Conservation (phyloP, 1,139 yeast genomes). For the Suhomyces terraborum region DNA sequence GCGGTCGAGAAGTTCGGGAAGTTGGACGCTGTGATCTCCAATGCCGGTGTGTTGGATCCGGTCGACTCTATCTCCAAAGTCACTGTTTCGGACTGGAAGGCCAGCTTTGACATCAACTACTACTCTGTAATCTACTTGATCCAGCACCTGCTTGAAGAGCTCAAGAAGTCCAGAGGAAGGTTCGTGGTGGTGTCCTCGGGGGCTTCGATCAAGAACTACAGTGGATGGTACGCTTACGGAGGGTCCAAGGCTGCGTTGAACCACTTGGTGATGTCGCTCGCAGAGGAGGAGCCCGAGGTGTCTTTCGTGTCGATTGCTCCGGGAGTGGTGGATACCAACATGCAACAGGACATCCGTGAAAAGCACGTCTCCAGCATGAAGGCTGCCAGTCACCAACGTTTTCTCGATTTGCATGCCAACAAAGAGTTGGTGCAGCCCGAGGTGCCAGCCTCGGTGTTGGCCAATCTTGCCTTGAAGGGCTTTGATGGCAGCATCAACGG, state of each 20-base stretch:
- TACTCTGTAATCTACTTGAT: slow-evolving; percentile 73
- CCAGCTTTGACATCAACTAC: slow-evolving; percentile 72
- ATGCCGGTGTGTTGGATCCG: slow-evolving; percentile 88
- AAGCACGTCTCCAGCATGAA: slow-evolving; percentile 58
- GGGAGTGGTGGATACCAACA: slow-evolving; percentile 86
- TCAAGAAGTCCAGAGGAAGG: slow-evolving; percentile 59
- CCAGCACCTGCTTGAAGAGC: slow-evolving; percentile 56
- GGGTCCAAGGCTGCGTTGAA: slow-evolving; percentile 88
- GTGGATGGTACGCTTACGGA: slow-evolving; percentile 90
- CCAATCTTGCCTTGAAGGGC: slow-evolving; percentile 62
- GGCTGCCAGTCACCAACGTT: slow-evolving; percentile 54
- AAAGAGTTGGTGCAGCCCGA: slow-evolving; percentile 62
- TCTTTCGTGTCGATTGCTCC: slow-evolving; percentile 78
- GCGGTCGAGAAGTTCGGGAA: slow-evolving; percentile 59
- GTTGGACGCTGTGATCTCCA: slow-evolving; percentile 72
- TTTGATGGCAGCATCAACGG: slow-evolving; percentile 61
- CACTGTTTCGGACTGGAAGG: slow-evolving; percentile 58
- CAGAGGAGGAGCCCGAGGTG: slow-evolving; percentile 64
- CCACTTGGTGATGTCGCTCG: slow-evolving; percentile 65
- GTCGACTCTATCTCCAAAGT: slow-evolving; percentile 59
- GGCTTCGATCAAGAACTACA: slow-evolving; percentile 62
- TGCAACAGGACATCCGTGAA: slow-evolving; percentile 80
- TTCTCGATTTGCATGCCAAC: slow-evolving; percentile 57
- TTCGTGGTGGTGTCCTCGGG: slow-evolving; percentile 84
- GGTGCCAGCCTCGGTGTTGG: slow-evolving; percentile 70